A percentile compares a stretch with the other conserved stretches of the same genome.
phyloP scores from a whole-genome alignment of 106 monocot species.

The Allium cepa region DNA sequence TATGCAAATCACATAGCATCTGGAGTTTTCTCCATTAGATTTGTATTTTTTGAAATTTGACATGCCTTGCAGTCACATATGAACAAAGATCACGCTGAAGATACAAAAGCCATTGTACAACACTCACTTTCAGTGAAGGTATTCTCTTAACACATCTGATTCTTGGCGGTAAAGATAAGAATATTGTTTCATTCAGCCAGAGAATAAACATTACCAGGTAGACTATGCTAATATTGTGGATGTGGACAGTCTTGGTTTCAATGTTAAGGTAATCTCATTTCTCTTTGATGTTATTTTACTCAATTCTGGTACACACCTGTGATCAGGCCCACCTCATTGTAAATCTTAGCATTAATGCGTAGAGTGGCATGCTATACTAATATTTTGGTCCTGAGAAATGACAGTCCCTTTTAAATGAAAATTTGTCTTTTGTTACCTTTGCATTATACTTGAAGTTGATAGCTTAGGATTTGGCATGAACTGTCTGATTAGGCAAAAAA shows the following conservation, averaged over 20 bases:
- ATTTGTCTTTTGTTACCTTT: no score
- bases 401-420: no score
- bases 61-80: constrained; percentile 59
- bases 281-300: background rate
- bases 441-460: no score
- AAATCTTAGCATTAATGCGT: no score
- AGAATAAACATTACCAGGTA: constrained; percentile 40
- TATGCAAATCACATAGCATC: background rate
- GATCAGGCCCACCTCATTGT: no score
- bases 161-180: background rate
- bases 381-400: no score
- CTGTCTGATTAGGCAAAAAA: no score
- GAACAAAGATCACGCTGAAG: constrained; percentile 91
- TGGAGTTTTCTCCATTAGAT: background rate
- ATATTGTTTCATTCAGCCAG: background rate
- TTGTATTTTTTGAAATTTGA: background rate
- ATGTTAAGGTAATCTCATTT: constrained; percentile 63
- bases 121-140: constrained; percentile 68
- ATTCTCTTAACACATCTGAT: constrained; percentile 13
- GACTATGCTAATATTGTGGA: constrained; percentile 83
- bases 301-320: no score
- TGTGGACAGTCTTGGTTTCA: constrained; percentile 96
- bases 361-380: no score
- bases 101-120: constrained; percentile 78
- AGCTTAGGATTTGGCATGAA: no score